Conservation (phyloP, 164 flowering plant species). For the Vitis vinifera region DNA sequence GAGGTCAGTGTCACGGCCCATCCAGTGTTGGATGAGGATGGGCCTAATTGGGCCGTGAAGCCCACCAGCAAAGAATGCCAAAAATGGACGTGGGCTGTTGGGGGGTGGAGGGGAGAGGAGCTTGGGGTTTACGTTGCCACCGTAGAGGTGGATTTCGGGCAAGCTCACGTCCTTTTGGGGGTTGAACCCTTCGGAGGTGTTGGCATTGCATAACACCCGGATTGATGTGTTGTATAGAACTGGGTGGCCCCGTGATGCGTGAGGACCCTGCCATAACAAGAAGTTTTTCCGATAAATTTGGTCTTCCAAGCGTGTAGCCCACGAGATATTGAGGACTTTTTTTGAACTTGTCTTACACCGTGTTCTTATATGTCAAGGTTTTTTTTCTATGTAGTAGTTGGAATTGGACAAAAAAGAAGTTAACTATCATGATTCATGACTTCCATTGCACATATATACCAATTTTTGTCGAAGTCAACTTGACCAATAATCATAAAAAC, state of each 20-base stretch:
- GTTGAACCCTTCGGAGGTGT: slow-evolving; percentile 78
- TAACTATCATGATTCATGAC: no score
- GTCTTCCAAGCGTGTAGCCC: no score
- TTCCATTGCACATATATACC: no score
- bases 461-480: no score
- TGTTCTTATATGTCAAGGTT: no score
- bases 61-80: slow-evolving; percentile 86
- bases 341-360: no score
- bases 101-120: slow-evolving; percentile 37
- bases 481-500: no score
- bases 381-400: no score
- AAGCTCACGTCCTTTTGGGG: slow-evolving; percentile 68
- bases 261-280: slow-evolving; percentile 50
- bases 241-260: slow-evolving; percentile 40
- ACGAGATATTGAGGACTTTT: no score
- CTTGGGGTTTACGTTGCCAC: slow-evolving; percentile 35
- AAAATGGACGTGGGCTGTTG: slow-evolving; percentile 31
- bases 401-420: no score
- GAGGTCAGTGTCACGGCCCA: slow-evolving; percentile 46
- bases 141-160: slow-evolving; percentile 59
- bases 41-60: slow-evolving; percentile 66
- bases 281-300: no score
- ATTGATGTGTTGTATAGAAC: slow-evolving; percentile 66
- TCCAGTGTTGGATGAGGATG: slow-evolving; percentile 63
- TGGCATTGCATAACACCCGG: slow-evolving; percentile 82